phyloP scores from a whole-genome alignment of 1,139 yeast genomes.

The Candida frijolesensis region DNA sequence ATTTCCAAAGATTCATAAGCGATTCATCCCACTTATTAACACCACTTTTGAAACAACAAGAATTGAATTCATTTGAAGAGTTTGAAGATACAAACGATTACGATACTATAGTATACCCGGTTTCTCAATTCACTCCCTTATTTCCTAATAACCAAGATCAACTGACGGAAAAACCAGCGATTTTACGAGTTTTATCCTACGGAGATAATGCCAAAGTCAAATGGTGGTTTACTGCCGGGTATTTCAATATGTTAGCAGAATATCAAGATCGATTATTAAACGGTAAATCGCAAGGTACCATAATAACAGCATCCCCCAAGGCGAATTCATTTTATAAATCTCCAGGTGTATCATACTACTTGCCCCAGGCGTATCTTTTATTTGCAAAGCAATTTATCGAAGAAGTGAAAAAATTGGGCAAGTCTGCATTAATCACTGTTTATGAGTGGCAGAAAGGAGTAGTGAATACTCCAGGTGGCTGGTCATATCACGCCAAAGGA shows the following conservation, averaged over 20 bases:
- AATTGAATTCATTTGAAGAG: conserved; percentile 37
- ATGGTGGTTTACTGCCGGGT: conserved; percentile 96
- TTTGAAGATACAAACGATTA: conserved; percentile 24
- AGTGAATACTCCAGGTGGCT: conserved; percentile 80
- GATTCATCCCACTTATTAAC: conserved; percentile 60
- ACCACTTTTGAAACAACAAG: conserved; percentile 55
- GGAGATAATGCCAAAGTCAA: conserved; percentile 56
- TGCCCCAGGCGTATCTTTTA: conserved; percentile 87
- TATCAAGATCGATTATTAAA: conserved; percentile 62
- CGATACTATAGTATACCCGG: conserved; percentile 83
- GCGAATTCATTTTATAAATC: conserved; percentile 94
- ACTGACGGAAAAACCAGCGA: conserved; percentile 80
- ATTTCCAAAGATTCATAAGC: conserved; percentile 56
- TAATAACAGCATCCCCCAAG: conserved; percentile 87
- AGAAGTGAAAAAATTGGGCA: conserved; percentile 49
- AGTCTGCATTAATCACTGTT: conserved; percentile 52
- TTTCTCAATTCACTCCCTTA: conserved; percentile 88
- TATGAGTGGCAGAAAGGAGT: conserved; percentile 88
- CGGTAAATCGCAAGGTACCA: conserved; percentile 64
- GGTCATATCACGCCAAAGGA: conserved; percentile 99
- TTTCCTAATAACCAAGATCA: conserved; percentile 54
- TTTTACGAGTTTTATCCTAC: conserved; percentile 61
- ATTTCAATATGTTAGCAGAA: conserved; percentile 86
- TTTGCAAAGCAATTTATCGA: conserved; percentile 71
- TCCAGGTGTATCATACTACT: conserved; percentile 74